Conservation (phyloP, 2,329 filamentous ascomycete species). For the Talaromyces funiculosus region DNA sequence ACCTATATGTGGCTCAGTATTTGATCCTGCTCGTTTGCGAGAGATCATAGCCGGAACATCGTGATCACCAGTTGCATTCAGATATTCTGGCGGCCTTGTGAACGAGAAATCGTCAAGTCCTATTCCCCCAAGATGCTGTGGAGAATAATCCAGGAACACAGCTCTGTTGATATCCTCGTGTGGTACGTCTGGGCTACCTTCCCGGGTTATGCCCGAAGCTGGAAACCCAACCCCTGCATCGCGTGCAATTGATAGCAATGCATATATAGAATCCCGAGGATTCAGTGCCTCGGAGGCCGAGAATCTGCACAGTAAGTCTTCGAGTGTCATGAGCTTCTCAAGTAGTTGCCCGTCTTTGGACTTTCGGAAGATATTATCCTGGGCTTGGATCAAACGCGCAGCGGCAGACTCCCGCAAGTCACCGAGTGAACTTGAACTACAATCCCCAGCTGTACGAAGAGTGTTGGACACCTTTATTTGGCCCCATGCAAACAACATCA, state of each 20-base stretch:
- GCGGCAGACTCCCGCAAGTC: conserved; percentile 16
- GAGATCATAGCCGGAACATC: too few relatives aligned
- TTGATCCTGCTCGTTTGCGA: background rate
- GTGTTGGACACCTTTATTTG: background rate
- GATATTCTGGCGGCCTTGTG: background rate
- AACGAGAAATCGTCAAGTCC: background rate
- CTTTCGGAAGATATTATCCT: conserved; percentile 21
- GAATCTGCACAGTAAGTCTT: conserved; percentile 19
- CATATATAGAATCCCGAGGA: conserved; percentile 17
- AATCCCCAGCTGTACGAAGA: background rate
- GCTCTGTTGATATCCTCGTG: background rate
- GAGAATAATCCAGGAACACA: background rate
- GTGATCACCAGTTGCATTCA: background rate
- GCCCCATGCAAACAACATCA: conserved; percentile 12
- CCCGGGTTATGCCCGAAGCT: background rate
- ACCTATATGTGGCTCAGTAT: background rate
- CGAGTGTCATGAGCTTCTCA: conserved; percentile 20
- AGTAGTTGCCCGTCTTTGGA: conserved; percentile 16
- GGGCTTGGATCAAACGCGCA: conserved; percentile 17
- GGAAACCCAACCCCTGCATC: conserved; percentile 10
- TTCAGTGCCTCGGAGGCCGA: conserved; percentile 15
- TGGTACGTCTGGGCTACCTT: background rate
- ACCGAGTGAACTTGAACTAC: background rate
- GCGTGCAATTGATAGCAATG: conserved; percentile 15
- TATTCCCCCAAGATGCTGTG: background rate